A percentile compares a stretch with the other conserved stretches of the same genome.
phyloP scores from a whole-genome alignment of 208 protist species.

The Angomonas ambiguus region DNA sequence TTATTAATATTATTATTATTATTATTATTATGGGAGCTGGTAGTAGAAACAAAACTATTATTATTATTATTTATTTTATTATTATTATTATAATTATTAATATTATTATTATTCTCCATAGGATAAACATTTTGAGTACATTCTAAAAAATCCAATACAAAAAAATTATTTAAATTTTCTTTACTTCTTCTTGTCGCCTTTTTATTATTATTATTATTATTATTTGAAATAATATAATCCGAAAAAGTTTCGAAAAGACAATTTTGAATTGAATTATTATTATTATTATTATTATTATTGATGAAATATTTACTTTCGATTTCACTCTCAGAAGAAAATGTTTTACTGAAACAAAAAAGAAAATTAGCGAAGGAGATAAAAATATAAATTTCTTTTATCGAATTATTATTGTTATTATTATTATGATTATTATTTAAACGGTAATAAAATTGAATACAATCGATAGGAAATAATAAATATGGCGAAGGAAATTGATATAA shows the following conservation, averaged over 20 bases:
- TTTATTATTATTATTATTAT: not conserved
- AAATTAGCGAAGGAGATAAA: not conserved
- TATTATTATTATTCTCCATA: too few species aligned
- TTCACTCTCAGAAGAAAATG: too few species aligned
- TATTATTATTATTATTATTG: not conserved
- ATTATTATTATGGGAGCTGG: conserved; percentile 4
- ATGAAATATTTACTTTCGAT: not conserved
- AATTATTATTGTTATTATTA: not conserved
- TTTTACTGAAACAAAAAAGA: not conserved
- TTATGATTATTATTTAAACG: not conserved
- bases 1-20: not conserved
- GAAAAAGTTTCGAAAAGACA: not conserved
- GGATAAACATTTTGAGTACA: not conserved
- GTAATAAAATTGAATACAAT: not conserved
- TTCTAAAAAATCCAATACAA: not conserved
- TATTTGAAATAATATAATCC: conserved; percentile 5
- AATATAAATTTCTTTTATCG: not conserved
- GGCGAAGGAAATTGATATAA: not conserved
- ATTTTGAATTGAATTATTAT: conserved; percentile 3
- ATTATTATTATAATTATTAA: too few species aligned
- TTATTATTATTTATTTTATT: conserved; percentile 1
- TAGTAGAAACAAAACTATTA: not conserved
- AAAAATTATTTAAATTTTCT: not conserved
- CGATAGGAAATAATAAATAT: not conserved
- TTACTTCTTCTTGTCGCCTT: not conserved